These are phyloP conservation scores for Leccinum rimulosum DNA, from an alignment of 768 basidiomycete species.

Conservation along the genomic window DNA sequence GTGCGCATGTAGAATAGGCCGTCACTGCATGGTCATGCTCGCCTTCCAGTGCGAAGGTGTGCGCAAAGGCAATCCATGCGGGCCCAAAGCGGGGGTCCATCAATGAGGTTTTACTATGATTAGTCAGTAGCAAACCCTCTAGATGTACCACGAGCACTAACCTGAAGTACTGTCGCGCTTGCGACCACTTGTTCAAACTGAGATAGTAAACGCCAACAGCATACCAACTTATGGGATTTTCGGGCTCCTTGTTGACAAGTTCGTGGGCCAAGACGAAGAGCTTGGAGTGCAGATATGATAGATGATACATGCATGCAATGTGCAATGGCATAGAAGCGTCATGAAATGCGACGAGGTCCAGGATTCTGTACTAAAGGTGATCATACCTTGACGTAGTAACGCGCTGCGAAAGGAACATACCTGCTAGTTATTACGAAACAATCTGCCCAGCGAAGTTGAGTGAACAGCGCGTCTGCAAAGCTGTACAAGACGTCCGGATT, in stretches of 20 bases:
- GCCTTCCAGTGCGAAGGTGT: conserved; percentile 95
- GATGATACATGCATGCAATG: conserved; percentile 97
- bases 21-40: conserved; percentile 99
- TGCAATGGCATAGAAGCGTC: conserved; percentile 89
- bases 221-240: conserved; percentile 94
- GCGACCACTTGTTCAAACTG: conserved; percentile 79
- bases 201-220: conserved; percentile 98
- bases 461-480: conserved; percentile 87
- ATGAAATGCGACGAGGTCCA: conserved; percentile 82
- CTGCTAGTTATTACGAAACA: conserved; percentile 86
- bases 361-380: conserved; percentile 53
- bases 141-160: conserved; percentile 31
- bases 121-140: conserved; percentile 7
- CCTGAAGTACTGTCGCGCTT: conserved; percentile 95
- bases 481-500: conserved; percentile 92
- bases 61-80: conserved; percentile 97
- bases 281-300: conserved; percentile 86
- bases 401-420: conserved; percentile 36
- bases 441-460: conserved; percentile 89
- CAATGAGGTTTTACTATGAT: conserved; percentile 82
- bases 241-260: conserved; percentile 91
- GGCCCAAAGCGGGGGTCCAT: conserved; percentile 97
- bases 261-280: conserved; percentile 97
- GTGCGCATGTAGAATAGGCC: conserved; percentile 94
- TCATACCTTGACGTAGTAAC: background rate